Percentiles rank a stretch among this genome's conserved stretches.
phyloP scores from a whole-genome alignment of 495 filamentous ascomycete genomes.

The Xylaria acuta region DNA sequence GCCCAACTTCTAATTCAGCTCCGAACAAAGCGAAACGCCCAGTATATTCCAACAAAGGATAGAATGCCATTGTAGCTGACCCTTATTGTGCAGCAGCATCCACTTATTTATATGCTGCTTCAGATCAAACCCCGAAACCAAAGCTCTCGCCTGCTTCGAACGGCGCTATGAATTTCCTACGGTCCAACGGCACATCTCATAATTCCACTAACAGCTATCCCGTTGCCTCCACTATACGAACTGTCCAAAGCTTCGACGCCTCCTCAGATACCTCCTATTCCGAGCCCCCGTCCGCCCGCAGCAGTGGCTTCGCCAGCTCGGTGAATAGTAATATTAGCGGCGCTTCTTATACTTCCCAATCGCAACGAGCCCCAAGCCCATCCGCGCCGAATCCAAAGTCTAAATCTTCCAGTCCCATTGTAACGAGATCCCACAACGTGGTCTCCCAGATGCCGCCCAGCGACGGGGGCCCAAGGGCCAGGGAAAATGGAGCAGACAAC shows the following conservation, averaged over 20 bases:
- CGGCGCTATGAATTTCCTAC: constrained; percentile 47
- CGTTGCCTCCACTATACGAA: constrained; percentile 51
- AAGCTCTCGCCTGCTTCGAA: constrained; percentile 44
- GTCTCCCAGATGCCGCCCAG: constrained; percentile 31
- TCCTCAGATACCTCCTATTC: constrained; percentile 43
- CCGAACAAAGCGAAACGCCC: constrained; percentile 10
- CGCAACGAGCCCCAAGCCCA: constrained; percentile 35
- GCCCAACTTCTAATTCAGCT: constrained; percentile 1
- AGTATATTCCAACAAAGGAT: constrained; percentile 11
- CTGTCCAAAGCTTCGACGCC: constrained; percentile 52
- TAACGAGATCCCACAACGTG: constrained; percentile 28
- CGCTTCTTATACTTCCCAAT: constrained; percentile 45
- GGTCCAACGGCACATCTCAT: constrained; percentile 32
- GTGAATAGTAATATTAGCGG: constrained; percentile 53
- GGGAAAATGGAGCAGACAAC: constrained; percentile 29
- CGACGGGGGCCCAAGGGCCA: constrained; percentile 28
- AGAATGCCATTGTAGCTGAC: constrained; percentile 21
- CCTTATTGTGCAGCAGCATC: constrained; percentile 24
- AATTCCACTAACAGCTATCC: constrained; percentile 31
- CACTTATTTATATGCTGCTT: constrained; percentile 29
- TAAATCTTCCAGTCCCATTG: constrained; percentile 31
- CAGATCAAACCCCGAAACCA: constrained; percentile 30
- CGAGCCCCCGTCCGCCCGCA: constrained; percentile 42
- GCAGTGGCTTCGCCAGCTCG: constrained; percentile 57
- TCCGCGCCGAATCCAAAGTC: constrained; percentile 41